Base-by-base conservation (phyloP, 2,329 filamentous ascomycete species). In the Aspergillus glaucus region DNA sequence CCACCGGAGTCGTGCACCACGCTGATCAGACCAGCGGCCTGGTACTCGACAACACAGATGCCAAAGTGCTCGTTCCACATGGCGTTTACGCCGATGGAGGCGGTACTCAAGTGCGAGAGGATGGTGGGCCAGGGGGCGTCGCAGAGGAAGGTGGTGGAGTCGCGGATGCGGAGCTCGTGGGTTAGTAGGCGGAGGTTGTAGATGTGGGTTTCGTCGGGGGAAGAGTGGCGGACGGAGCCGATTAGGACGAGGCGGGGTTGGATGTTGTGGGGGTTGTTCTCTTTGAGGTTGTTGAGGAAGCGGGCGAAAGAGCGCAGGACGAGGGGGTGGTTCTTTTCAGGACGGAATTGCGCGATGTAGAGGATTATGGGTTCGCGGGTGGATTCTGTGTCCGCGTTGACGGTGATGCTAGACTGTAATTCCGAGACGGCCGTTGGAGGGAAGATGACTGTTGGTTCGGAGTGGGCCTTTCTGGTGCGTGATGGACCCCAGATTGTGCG, bases 21-120 rank as follows among this genome's bases (percentile, higher is more conserved):
- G 4, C 86, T 84, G 49, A 98, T 90, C 50, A 98, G 75, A 1
- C 93, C 93, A 0, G 93, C 93, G 3, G 93, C 93, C 66, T 97
- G 91, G 65, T 97, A 98, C 74, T 98, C 93, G 37, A 98, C 93
- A 14, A 97, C 91, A 1, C 93, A 93, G 50, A 98, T 98, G 19
- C 93, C 93, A 66, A 98, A 98, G 69, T 98, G 93, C 73, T 98
- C 93, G 66, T 96, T 97, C 92, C 93, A 98, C 93, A 98, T 98
- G 62, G 87, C 89, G 60, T 98, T 98, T 26, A 95, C 90, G 44
- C 93, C 93, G 1, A 98, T 81, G 15, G 83, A 92, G 3, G 87
- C 84, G 53, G 76, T 82, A 46, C 81, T 75, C 52, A 97, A 75
- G 81, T 88, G 90, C 28, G 86, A 79, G 8, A 96, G 76, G 46